Conservation (phyloP, 306 rosid genomes). For the Abrus precatorius region DNA sequence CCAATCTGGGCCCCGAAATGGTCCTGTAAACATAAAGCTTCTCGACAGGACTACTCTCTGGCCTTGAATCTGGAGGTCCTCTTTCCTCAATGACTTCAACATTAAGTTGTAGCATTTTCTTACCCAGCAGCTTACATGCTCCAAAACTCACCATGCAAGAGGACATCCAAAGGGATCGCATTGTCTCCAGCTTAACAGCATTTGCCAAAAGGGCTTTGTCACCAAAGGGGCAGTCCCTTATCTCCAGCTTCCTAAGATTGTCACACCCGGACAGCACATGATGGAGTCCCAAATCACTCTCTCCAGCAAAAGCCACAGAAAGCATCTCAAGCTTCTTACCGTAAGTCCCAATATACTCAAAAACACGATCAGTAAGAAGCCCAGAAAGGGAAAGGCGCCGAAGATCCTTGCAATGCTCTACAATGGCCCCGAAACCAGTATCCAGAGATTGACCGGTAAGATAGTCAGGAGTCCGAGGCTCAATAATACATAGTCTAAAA, state of each 20-base stretch:
- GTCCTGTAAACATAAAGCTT: slow-evolving; percentile 88
- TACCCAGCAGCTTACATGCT: slow-evolving; percentile 95
- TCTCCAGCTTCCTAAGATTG: slow-evolving; percentile 94
- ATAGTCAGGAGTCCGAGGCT: slow-evolving; percentile 82
- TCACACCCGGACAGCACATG: slow-evolving; percentile 92
- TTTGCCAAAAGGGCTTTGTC: slow-evolving; percentile 98
- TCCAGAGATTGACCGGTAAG: slow-evolving; percentile 77
- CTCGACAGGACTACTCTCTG: slow-evolving; percentile 85
- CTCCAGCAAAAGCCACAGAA: slow-evolving; percentile 96
- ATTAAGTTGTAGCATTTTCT: slow-evolving; percentile 85
- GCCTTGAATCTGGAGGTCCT: slow-evolving; percentile 82
- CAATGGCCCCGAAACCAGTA: slow-evolving; percentile 94
- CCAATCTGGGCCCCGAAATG: slow-evolving; percentile 81
- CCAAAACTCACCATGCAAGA: slow-evolving; percentile 91
- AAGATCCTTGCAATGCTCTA: slow-evolving; percentile 95
- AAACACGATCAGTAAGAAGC: slow-evolving; percentile 83
- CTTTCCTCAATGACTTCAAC: slow-evolving; percentile 98
- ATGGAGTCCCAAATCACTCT: slow-evolving; percentile 93
- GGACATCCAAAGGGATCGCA: slow-evolving; percentile 99
- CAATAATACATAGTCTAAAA: slow-evolving; percentile 92
- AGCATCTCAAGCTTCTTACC: slow-evolving; percentile 97
- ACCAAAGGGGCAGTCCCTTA: slow-evolving; percentile 98
- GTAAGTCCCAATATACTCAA: slow-evolving; percentile 76
- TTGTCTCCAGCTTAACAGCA: slow-evolving; percentile 99
- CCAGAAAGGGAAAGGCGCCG: slow-evolving; percentile 91